These are phyloP conservation scores for Solanum peruvianum DNA, from an alignment of 257 asterid genomes.

Conservation along the genomic window DNA sequence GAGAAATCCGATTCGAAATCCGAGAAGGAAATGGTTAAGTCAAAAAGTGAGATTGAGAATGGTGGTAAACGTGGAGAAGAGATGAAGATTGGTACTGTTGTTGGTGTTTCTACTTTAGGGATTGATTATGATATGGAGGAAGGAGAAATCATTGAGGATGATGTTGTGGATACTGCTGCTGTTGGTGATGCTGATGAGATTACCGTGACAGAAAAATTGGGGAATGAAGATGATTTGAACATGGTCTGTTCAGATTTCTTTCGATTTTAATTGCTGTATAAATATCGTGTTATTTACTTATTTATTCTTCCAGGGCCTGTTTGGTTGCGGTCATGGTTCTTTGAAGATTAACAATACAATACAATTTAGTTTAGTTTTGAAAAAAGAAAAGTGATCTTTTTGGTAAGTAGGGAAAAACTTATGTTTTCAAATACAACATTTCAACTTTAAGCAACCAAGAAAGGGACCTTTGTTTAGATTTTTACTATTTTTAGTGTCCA, in stretches of 20 bases:
- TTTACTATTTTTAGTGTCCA: background rate
- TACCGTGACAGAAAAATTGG: background rate
- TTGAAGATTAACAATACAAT: background rate
- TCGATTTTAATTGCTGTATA: background rate
- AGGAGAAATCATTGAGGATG: constrained; percentile 91
- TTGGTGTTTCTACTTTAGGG: constrained; percentile 25
- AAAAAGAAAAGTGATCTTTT: background rate
- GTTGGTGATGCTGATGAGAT: background rate
- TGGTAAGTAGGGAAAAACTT: background rate
- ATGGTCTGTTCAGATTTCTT: constrained; percentile 63
- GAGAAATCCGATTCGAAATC: constrained; percentile 11
- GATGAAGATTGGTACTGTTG: constrained; percentile 13
- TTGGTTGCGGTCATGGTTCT: background rate
- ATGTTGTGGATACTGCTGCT: background rate
- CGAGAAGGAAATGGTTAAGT: background rate
- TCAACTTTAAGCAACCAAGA: background rate
- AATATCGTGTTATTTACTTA: background rate
- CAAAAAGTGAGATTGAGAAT: background rate
- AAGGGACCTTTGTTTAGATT: background rate
- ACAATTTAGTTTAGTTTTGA: background rate
- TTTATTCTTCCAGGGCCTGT: background rate
- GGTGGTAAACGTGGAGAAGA: constrained; percentile 11
- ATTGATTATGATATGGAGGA: constrained; percentile 93
- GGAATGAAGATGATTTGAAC: constrained; percentile 25
- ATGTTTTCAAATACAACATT: background rate